A percentile compares a stretch with the other conserved stretches of the same genome.
Conservation (phyloP, 345 rosid species). For the Leavenworthia alabamica region DNA sequence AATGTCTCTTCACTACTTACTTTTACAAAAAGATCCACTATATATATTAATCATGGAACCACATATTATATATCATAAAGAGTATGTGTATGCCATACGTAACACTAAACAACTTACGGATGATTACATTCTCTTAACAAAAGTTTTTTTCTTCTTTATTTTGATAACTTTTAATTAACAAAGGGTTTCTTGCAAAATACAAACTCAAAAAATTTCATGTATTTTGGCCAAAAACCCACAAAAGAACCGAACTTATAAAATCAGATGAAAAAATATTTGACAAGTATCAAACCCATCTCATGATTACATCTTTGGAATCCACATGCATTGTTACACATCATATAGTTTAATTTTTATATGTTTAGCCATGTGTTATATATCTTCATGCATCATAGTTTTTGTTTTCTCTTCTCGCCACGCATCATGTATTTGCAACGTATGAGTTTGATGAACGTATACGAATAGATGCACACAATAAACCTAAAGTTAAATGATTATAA, state of each 20-base stretch:
- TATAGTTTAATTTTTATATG: background rate
- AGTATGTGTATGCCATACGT: conserved; percentile 20
- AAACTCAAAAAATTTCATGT: conserved; percentile 16
- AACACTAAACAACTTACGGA: conserved; percentile 24
- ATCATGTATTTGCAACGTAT: conserved; percentile 14
- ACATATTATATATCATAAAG: background rate
- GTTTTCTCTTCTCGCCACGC: conserved; percentile 4
- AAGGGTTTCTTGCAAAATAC: conserved; percentile 12
- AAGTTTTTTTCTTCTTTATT: background rate
- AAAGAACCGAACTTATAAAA: conserved; percentile 16
- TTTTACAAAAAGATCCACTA: conserved; percentile 1
- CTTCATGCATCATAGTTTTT: conserved; percentile 11
- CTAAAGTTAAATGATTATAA: background rate
- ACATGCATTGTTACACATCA: conserved; percentile 23
- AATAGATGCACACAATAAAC: conserved; percentile 6
- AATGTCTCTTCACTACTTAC: background rate
- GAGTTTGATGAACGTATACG: conserved; percentile 2
- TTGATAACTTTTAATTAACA: background rate
- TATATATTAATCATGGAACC: background rate
- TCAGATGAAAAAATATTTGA: conserved; percentile 14
- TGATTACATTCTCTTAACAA: conserved; percentile 14
- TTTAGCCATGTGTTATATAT: conserved; percentile 16
- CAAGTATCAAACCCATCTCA: conserved; percentile 15
- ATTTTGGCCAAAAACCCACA: conserved; percentile 19
- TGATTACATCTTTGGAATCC: conserved; percentile 4